phyloP scores from a whole-genome alignment of 2,329 filamentous ascomycete genomes.

The Cyphellophora europaea region DNA sequence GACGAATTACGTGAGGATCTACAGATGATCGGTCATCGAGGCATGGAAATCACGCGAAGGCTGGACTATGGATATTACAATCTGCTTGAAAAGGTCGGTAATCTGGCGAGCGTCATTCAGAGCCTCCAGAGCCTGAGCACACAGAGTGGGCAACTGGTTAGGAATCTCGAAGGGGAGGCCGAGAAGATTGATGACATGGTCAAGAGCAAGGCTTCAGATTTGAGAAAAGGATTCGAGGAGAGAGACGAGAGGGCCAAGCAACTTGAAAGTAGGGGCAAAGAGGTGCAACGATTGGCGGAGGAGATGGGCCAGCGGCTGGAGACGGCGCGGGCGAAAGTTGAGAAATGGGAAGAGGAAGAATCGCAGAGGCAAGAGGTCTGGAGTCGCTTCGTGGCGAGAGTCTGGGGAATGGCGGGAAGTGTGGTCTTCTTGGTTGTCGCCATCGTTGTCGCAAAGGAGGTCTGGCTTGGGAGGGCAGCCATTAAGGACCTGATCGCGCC shows the following conservation, averaged over 20 bases:
- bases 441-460: constrained; percentile 10
- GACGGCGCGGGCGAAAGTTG: constrained; percentile 28
- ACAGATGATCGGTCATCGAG: constrained; percentile 10
- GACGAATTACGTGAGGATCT: constrained; percentile 14
- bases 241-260: constrained; percentile 27
- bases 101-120: constrained; percentile 29
- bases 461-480: constrained; percentile 10
- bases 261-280: constrained; percentile 30
- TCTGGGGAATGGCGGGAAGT: constrained; percentile 5
- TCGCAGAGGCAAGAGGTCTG: constrained; percentile 19
- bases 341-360: constrained; percentile 33
- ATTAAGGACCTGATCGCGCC: constrained; percentile 6
- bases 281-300: constrained; percentile 25
- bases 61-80: constrained; percentile 41
- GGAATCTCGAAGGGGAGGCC: constrained; percentile 29
- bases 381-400: constrained; percentile 8
- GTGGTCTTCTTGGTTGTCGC: constrained; percentile 8
- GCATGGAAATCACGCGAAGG: constrained; percentile 33
- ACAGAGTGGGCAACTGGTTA: constrained; percentile 26
- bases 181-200: constrained; percentile 27
- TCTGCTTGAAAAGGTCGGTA: constrained; percentile 33
- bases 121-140: constrained; percentile 31
- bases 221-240: constrained; percentile 26
- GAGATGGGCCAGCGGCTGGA: constrained; percentile 29
- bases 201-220: constrained; percentile 26